phyloP scores from a whole-genome alignment of 2,329 filamentous ascomycete species.

The Monosporascus ibericus region DNA sequence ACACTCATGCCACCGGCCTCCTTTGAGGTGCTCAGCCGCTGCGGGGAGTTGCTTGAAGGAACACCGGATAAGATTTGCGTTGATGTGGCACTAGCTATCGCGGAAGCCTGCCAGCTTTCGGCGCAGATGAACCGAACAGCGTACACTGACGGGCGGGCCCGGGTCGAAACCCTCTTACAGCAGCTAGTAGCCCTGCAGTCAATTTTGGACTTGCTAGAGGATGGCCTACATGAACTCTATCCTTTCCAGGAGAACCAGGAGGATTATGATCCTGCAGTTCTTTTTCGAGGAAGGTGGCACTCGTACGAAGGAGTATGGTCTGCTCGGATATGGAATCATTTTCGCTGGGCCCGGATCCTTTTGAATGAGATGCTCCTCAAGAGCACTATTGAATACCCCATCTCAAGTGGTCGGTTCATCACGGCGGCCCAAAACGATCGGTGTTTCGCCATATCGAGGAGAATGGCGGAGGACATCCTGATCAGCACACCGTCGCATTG shows the following conservation, averaged over 20 bases:
- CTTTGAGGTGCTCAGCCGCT: conserved; percentile 37
- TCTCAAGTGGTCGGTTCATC: conserved; percentile 29
- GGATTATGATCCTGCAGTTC: conserved; percentile 31
- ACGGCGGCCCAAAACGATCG: conserved; percentile 22
- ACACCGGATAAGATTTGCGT: conserved; percentile 32
- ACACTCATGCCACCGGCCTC: conserved; percentile 34
- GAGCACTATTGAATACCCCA: conserved; percentile 31
- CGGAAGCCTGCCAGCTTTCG: conserved; percentile 34
- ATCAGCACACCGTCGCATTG: conserved; percentile 44
- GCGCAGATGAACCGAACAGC: conserved; percentile 27
- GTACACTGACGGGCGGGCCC: conserved; percentile 31
- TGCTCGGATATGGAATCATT: conserved; percentile 52
- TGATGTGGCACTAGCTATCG: conserved; percentile 34
- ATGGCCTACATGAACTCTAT: conserved; percentile 29
- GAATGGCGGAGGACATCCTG: conserved; percentile 37
- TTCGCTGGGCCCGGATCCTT: conserved; percentile 52
- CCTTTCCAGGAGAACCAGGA: conserved; percentile 28
- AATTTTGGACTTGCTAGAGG: conserved; percentile 34
- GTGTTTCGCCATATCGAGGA: conserved; percentile 29
- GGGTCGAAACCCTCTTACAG: conserved; percentile 29
- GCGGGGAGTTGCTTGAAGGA: conserved; percentile 25
- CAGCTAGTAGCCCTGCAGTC: conserved; percentile 35
- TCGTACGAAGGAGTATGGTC: conserved; percentile 48
- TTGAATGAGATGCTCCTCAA: conserved; percentile 43
- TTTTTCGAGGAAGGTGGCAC: conserved; percentile 50